Evolutionary conservation across 768 basidiomycete genomes (phyloP).

Genomic region (Cystofilobasidium ferigula): DNA sequence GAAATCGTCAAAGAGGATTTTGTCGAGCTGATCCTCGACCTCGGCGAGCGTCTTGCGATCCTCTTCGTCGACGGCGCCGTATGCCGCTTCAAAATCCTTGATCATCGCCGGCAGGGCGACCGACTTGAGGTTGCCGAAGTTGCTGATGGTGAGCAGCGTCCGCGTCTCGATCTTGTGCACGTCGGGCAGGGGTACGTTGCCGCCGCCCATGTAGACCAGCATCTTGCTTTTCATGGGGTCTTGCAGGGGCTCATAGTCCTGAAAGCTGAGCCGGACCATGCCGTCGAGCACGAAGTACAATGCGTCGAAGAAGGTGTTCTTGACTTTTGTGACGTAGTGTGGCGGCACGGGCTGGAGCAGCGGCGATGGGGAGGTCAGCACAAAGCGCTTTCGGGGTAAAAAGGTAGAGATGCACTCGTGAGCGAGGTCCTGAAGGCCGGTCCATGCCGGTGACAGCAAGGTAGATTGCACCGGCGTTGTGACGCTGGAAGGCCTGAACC

Average conservation of each 20-base stretch:
- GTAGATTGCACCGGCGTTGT: conserved; percentile 62
- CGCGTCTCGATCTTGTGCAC: conserved; percentile 49
- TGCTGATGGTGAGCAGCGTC: conserved; percentile 76
- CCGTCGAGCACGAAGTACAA: conserved; percentile 80
- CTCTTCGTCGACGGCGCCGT: conserved; percentile 57
- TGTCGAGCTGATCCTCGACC: conserved; percentile 72
- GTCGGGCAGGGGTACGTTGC: conserved; percentile 12
- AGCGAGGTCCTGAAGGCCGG: conserved; percentile 29
- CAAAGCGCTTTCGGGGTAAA: background rate
- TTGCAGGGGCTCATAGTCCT: conserved; percentile 32
- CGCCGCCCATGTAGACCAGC: conserved; percentile 15
- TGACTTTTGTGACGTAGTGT: conserved; percentile 61
- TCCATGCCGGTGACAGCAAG: conserved; percentile 64
- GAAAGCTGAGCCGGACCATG: conserved; percentile 61
- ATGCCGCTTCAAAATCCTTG: conserved; percentile 62
- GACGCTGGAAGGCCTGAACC: conserved; percentile 38
- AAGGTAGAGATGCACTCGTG: background rate
- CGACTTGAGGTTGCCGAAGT: conserved; percentile 65
- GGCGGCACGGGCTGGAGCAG: conserved; percentile 41
- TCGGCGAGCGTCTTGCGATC: conserved; percentile 70
- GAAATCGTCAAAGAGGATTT: conserved; percentile 78
- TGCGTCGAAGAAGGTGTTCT: conserved; percentile 71
- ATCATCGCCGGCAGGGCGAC: conserved; percentile 67
- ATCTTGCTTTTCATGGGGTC: conserved; percentile 26
- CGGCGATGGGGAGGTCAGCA: background rate